These are phyloP conservation scores for Diutina pseudorugosa DNA, from an alignment of 1,139 yeast species.

Conservation along the genomic window DNA sequence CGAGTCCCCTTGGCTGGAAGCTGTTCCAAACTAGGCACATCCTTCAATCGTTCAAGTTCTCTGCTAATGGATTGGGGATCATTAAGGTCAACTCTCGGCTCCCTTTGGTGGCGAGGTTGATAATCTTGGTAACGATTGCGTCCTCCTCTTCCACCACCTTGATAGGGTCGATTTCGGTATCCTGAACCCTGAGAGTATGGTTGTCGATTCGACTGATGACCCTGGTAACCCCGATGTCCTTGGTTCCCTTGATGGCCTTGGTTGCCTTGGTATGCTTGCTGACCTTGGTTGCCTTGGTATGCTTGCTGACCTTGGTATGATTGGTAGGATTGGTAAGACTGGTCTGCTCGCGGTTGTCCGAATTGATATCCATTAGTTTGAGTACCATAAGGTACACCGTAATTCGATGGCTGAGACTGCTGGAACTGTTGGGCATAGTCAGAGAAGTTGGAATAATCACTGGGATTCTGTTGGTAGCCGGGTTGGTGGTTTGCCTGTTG, in stretches of 20 bases:
- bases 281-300: no score
- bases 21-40: background rate
- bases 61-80: background rate
- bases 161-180: background rate
- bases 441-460: background rate
- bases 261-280: no score
- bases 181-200: background rate
- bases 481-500: background rate
- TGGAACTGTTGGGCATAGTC: background rate
- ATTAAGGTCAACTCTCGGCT: background rate
- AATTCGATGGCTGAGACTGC: no score
- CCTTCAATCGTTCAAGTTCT: background rate
- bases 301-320: no score
- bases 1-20: constrained; percentile 19
- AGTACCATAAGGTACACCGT: background rate
- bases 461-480: background rate
- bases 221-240: no score
- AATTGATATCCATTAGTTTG: background rate
- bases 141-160: background rate
- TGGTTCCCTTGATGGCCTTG: no score
- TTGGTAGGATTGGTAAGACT: background rate
- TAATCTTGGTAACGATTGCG: background rate
- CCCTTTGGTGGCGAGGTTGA: background rate
- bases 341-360: background rate
- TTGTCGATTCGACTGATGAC: background rate